Conservation (phyloP, 2,329 filamentous ascomycete species). For the Scortechinia acanthostroma region DNA sequence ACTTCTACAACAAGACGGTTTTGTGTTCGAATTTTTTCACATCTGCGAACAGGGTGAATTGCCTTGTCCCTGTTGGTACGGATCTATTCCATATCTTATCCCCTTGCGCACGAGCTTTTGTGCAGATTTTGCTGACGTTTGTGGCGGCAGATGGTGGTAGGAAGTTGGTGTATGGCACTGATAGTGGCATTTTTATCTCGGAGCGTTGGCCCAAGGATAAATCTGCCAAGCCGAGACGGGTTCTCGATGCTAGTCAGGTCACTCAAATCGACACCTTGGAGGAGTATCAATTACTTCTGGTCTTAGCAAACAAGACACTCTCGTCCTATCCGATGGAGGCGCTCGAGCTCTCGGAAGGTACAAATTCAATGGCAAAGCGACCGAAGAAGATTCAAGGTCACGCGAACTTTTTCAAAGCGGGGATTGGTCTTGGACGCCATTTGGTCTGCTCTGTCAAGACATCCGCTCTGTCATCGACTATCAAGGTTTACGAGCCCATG, state of each 20-base stretch:
- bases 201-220: slow-evolving; percentile 84
- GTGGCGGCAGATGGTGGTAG: slow-evolving; percentile 86
- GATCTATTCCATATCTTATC: slow-evolving; percentile 7
- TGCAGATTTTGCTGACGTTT: slow-evolving; percentile 5
- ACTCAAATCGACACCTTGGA: slow-evolving; percentile 95
- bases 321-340: slow-evolving; percentile 83
- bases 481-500: slow-evolving; percentile 98
- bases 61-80: slow-evolving; percentile 83
- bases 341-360: slow-evolving; percentile 49
- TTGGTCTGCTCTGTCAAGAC: slow-evolving; percentile 96
- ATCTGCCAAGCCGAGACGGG: slow-evolving; percentile 70
- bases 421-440: slow-evolving; percentile 87
- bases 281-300: slow-evolving; percentile 84
- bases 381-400: slow-evolving; percentile 95
- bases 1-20: slow-evolving; percentile 75
- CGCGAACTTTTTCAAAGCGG: slow-evolving; percentile 97
- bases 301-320: slow-evolving; percentile 87
- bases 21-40: slow-evolving; percentile 55
- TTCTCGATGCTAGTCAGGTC: slow-evolving; percentile 79
- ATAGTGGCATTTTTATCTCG: slow-evolving; percentile 85
- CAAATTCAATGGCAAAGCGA: slow-evolving; percentile 48
- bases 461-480: slow-evolving; percentile 83
- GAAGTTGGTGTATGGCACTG: slow-evolving; percentile 89
- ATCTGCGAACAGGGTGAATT: slow-evolving; percentile 78
- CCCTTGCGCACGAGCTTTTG: slow-evolving; percentile 8